These are phyloP conservation scores for Tricholoma hemisulphureum DNA, from an alignment of 768 basidiomycete species.

Conservation along the genomic window DNA sequence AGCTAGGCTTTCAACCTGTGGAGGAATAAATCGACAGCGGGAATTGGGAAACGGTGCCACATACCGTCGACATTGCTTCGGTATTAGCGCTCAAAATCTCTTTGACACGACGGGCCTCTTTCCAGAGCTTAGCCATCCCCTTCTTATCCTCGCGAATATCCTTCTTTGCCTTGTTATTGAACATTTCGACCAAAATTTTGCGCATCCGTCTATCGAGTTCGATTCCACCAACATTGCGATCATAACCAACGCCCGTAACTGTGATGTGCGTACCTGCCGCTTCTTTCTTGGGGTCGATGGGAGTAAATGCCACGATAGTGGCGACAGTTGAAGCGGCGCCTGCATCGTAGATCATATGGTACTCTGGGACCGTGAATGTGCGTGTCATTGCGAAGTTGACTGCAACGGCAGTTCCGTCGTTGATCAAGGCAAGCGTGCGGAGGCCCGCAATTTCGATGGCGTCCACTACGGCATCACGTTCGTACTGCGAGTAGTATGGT, in stretches of 20 bases:
- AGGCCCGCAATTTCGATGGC: slow-evolving; percentile 91
- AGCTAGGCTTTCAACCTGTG: slow-evolving; percentile 80
- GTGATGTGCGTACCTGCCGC: slow-evolving; percentile 65
- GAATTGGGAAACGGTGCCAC: slow-evolving; percentile 18
- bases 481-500: slow-evolving; percentile 84
- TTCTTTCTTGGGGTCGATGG: slow-evolving; percentile 52
- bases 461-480: slow-evolving; percentile 89
- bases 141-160: slow-evolving; percentile 72
- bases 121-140: slow-evolving; percentile 92
- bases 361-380: slow-evolving; percentile 73
- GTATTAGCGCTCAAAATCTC: slow-evolving; percentile 89
- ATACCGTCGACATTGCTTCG: slow-evolving; percentile 71
- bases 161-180: slow-evolving; percentile 67
- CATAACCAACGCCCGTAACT: slow-evolving; percentile 80
- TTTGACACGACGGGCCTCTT: slow-evolving; percentile 91
- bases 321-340: slow-evolving; percentile 83
- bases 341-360: slow-evolving; percentile 92
- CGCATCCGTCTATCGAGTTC: slow-evolving; percentile 81
- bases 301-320: slow-evolving; percentile 69
- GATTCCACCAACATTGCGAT: slow-evolving; percentile 74
- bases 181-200: slow-evolving; percentile 73
- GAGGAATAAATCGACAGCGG: slow-evolving; percentile 5
- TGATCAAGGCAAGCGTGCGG: slow-evolving; percentile 77
- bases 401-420: slow-evolving; percentile 94
- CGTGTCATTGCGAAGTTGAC: slow-evolving; percentile 98